Conservation (phyloP, 1,284 basidiomycete species). For the Apiotrichum montevideense region DNA sequence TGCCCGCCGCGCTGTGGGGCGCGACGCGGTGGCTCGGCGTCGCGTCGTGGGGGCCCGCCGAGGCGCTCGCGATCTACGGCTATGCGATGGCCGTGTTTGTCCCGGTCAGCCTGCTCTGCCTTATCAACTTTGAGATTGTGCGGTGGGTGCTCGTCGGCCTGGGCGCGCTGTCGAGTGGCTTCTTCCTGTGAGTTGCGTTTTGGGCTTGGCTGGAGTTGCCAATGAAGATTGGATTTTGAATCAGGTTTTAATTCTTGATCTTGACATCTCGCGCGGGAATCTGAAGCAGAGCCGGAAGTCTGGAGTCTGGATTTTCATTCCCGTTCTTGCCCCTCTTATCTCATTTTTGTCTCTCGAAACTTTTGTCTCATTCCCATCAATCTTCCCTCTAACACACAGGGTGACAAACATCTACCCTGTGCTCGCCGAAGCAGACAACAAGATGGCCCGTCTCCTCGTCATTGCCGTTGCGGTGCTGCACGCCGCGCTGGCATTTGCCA, state of each 20-base stretch:
- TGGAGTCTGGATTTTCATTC: too few relatives aligned
- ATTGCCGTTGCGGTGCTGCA: constrained; percentile 65
- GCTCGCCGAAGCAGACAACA: constrained; percentile 75
- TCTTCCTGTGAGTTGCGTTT: constrained; percentile 57
- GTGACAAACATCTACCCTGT: constrained; percentile 80
- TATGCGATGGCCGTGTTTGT: constrained; percentile 48
- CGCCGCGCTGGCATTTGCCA: constrained; percentile 65
- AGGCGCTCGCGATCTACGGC: constrained; percentile 53
- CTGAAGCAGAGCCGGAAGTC: too few relatives aligned
- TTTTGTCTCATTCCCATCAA: background rate
- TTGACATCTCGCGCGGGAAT: too few relatives aligned
- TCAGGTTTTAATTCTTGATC: too few relatives aligned
- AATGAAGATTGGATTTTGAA: too few relatives aligned
- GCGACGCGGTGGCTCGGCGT: constrained; percentile 74
- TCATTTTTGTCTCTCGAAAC: too few relatives aligned
- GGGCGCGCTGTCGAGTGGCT: constrained; percentile 69
- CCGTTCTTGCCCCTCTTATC: too few relatives aligned
- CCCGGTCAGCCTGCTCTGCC: constrained; percentile 67
- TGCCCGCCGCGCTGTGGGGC: constrained; percentile 63
- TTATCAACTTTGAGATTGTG: constrained; percentile 68
- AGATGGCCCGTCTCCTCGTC: constrained; percentile 71
- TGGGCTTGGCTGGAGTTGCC: too few relatives aligned
- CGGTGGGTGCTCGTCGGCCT: constrained; percentile 70
- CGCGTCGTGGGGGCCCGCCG: constrained; percentile 74
- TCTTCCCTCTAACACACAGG: constrained; percentile 13